Conservation (phyloP, 2,329 filamentous ascomycete genomes). For the Iodosphaeria phyllophila region DNA sequence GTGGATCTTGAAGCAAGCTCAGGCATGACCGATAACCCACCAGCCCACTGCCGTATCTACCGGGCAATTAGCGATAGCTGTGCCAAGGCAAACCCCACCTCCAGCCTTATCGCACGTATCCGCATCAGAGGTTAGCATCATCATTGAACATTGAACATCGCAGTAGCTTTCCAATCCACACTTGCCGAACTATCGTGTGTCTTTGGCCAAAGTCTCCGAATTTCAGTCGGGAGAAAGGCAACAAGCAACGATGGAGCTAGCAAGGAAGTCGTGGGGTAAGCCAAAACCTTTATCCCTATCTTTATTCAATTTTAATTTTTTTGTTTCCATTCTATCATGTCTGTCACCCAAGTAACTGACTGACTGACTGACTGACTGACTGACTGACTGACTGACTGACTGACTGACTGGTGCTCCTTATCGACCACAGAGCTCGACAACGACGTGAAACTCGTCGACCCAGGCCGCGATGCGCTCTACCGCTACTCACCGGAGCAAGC, state of each 20-base stretch:
- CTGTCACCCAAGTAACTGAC: background rate
- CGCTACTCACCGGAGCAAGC: slow-evolving; percentile 54
- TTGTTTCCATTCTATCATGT: background rate
- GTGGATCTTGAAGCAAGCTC: too few species aligned
- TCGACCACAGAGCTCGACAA: slow-evolving; percentile 61
- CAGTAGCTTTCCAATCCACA: too few species aligned
- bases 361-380: background rate
- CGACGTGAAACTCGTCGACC: slow-evolving; percentile 65
- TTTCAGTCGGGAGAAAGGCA: slow-evolving; percentile 1
- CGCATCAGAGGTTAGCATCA: too few species aligned
- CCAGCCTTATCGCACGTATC: too few species aligned
- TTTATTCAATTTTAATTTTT: too few species aligned
- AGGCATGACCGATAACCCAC: too few species aligned
- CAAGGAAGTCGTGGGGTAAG: slow-evolving; percentile 43
- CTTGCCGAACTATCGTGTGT: too few species aligned
- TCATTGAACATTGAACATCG: too few species aligned
- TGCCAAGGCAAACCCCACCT: too few species aligned
- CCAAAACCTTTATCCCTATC: slow-evolving; percentile 1
- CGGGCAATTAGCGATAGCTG: too few species aligned
- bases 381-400: slow-evolving; percentile 5
- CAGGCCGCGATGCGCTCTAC: slow-evolving; percentile 81
- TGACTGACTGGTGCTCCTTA: slow-evolving; percentile 5
- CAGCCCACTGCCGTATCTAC: too few species aligned
- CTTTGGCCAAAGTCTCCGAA: background rate
- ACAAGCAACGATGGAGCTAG: slow-evolving; percentile 27